Conservation (phyloP, 768 basidiomycete genomes). For the Lyophyllum atratum region DNA sequence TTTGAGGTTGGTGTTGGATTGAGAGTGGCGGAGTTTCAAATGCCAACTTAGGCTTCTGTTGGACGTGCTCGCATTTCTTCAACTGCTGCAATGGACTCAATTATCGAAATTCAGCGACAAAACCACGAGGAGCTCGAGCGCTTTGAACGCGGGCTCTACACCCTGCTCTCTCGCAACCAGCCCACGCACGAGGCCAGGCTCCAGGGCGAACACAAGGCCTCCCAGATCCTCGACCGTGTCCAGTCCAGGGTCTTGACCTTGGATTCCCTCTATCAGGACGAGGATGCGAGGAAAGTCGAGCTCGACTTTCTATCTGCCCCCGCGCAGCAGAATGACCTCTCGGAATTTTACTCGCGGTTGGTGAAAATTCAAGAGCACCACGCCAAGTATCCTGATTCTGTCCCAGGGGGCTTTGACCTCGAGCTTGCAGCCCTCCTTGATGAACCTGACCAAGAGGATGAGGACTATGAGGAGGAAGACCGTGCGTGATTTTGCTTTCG, state of each 20-base stretch:
- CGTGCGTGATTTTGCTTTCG: slow-evolving; percentile 52
- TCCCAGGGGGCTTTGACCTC: slow-evolving; percentile 76
- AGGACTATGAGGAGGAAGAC: slow-evolving; percentile 83
- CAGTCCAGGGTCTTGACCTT: slow-evolving; percentile 66
- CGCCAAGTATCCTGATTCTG: slow-evolving; percentile 91
- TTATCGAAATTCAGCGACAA: slow-evolving; percentile 92
- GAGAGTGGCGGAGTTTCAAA: slow-evolving; percentile 64
- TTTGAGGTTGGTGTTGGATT: slow-evolving; percentile 38
- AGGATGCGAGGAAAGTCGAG: slow-evolving; percentile 70
- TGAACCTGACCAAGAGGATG: slow-evolving; percentile 73
- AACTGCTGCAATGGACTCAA: slow-evolving; percentile 76
- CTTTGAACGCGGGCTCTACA: slow-evolving; percentile 84
- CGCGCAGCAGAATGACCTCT: slow-evolving; percentile 68
- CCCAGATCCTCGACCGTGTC: slow-evolving; percentile 87
- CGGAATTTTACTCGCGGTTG: slow-evolving; percentile 95
- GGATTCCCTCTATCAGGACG: slow-evolving; percentile 76
- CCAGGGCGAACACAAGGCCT: slow-evolving; percentile 85
- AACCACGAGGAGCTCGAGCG: slow-evolving; percentile 96
- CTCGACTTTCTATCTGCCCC: slow-evolving; percentile 61
- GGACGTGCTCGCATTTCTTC: slow-evolving; percentile 15
- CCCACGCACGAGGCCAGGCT: slow-evolving; percentile 63
- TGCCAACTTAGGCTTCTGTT: slow-evolving; percentile 11
- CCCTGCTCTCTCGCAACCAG: slow-evolving; percentile 71
- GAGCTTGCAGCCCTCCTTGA: slow-evolving; percentile 84
- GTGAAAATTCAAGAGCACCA: slow-evolving; percentile 96